phyloP scores from a whole-genome alignment of 2,329 filamentous ascomycete species.

The Phialophora macrospora region DNA sequence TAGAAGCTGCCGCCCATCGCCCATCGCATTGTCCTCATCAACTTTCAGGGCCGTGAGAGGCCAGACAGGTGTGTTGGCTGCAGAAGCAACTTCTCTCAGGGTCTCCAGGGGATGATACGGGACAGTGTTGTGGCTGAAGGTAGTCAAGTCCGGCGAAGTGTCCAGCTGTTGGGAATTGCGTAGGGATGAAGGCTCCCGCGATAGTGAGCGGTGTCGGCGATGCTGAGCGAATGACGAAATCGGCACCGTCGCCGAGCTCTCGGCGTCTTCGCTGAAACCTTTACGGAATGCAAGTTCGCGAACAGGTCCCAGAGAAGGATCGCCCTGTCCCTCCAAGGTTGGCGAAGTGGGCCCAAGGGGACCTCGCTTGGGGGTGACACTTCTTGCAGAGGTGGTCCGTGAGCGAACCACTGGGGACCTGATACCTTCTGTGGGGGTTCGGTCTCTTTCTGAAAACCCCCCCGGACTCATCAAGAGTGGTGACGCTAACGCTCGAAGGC shows the following conservation, averaged over 20 bases:
- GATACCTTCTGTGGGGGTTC: conserved; percentile 5
- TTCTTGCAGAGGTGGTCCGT: conserved; percentile 17
- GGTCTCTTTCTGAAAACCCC: conserved; percentile 17
- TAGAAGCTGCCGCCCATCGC: conserved; percentile 41
- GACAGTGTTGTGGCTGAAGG: conserved; percentile 14
- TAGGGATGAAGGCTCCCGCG: conserved; percentile 40
- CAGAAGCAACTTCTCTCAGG: conserved; percentile 36
- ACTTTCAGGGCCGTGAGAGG: conserved; percentile 36
- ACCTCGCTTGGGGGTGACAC: conserved; percentile 23
- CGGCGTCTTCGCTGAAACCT: conserved; percentile 22
- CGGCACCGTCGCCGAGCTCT: conserved; percentile 16
- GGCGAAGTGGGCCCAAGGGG: background rate
- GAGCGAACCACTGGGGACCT: conserved; percentile 2
- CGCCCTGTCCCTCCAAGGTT: conserved; percentile 10
- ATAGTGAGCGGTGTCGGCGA: conserved; percentile 44
- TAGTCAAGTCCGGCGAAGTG: conserved; percentile 9
- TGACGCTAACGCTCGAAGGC: conserved; percentile 45
- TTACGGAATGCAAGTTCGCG: conserved; percentile 35
- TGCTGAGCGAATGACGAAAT: conserved; percentile 47
- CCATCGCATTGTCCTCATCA: conserved; percentile 26
- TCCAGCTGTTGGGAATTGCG: conserved; percentile 43
- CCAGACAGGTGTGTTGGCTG: conserved; percentile 39
- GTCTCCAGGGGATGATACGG: conserved; percentile 34
- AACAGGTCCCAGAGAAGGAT: conserved; percentile 13
- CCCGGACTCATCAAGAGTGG: conserved; percentile 32